Conservation (phyloP, 2,329 filamentous ascomycete species). For the Microsporum ferrugineum region DNA sequence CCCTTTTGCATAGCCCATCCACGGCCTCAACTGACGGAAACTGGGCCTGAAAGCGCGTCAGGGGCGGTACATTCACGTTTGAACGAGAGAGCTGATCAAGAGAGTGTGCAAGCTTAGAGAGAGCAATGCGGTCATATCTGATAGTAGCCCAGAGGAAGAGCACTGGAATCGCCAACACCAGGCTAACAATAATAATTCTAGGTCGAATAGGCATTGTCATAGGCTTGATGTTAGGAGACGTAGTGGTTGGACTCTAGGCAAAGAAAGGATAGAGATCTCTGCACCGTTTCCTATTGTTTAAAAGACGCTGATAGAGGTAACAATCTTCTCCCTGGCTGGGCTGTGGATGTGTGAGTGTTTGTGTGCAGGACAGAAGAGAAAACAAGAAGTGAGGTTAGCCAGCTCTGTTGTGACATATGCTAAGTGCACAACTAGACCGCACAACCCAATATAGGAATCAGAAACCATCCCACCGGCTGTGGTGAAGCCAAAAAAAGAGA, state of each 20-base stretch:
- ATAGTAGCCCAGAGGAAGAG: conserved; percentile 33
- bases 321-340: background rate
- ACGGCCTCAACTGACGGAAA: conserved; percentile 14
- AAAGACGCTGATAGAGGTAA: background rate
- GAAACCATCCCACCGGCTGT: background rate
- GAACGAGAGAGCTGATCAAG: conserved; percentile 21
- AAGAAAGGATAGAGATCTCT: background rate
- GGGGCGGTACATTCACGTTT: background rate
- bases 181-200: conserved; percentile 27
- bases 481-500: background rate
- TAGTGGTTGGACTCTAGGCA: background rate
- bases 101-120: conserved; percentile 29
- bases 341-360: background rate
- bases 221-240: background rate
- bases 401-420: background rate
- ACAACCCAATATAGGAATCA: background rate
- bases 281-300: background rate
- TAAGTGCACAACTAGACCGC: background rate
- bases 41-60: background rate
- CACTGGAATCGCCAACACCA: conserved; percentile 29
- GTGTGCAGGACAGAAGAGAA: background rate
- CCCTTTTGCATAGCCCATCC: conserved; percentile 24
- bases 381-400: background rate
- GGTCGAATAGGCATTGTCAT: conserved; percentile 18
- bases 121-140: conserved; percentile 29